Conservation (phyloP, 1,284 basidiomycete genomes). For the Nidula niveotomentosa region DNA sequence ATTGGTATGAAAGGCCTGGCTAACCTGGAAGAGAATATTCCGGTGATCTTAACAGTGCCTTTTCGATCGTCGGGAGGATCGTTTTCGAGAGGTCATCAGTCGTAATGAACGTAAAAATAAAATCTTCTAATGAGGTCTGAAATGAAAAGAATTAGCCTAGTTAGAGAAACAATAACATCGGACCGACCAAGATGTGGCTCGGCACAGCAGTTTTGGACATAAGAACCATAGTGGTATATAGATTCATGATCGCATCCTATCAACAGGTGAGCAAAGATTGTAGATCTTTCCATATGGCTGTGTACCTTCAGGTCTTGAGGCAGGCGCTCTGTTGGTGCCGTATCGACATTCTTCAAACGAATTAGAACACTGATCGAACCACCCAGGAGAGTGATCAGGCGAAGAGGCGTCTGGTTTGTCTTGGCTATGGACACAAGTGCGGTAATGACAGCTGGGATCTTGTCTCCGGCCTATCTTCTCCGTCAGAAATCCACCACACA, state of each 20-base stretch:
- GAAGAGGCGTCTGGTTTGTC: constrained; percentile 42
- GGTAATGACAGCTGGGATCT: constrained; percentile 46
- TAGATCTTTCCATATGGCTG: neutral
- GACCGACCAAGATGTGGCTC: constrained; percentile 46
- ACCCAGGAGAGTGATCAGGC: constrained; percentile 55
- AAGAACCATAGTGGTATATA: constrained; percentile 52
- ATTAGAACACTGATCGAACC: constrained; percentile 61
- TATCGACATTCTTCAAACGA: constrained; percentile 53
- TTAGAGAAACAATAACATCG: constrained; percentile 3
- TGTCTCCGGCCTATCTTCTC: constrained; percentile 38
- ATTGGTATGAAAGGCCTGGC: constrained; percentile 7
- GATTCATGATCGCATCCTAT: constrained; percentile 50
- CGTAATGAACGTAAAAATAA: constrained; percentile 53
- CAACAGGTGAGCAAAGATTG: neutral
- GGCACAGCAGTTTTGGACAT: constrained; percentile 58
- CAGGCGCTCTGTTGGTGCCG: constrained; percentile 38
- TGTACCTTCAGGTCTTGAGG: constrained; percentile 43
- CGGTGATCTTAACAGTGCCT: constrained; percentile 71
- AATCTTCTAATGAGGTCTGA: constrained; percentile 57
- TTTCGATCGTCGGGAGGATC: constrained; percentile 71
- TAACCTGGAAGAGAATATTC: constrained; percentile 66
- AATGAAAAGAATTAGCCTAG: constrained; percentile 3
- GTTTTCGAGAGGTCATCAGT: constrained; percentile 47
- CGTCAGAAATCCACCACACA: neutral
- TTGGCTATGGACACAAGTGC: constrained; percentile 52